Conservation (phyloP, 2,329 filamentous ascomycete species). For the Fusarium oxysporum region DNA sequence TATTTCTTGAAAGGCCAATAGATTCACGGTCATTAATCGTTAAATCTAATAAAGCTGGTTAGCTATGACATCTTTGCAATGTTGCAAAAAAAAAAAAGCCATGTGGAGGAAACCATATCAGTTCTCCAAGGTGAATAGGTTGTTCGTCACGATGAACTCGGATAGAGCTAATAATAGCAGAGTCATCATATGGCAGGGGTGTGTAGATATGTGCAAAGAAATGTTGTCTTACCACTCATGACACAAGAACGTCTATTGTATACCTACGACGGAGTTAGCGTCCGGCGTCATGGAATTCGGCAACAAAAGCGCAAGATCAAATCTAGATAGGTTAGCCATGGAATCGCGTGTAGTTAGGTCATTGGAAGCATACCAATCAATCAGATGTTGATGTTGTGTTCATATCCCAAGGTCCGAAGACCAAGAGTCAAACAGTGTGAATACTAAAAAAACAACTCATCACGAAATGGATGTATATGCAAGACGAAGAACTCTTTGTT, state of each 20-base stretch:
- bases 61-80: constrained; percentile 7
- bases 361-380: constrained; percentile 55
- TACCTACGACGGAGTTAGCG: constrained; percentile 36
- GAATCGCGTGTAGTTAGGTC: not conserved
- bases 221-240: constrained; percentile 23
- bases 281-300: not conserved
- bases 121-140: constrained; percentile 72
- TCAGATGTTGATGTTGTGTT: constrained; percentile 68
- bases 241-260: not conserved
- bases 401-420: constrained; percentile 60
- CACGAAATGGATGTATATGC: constrained; percentile 50
- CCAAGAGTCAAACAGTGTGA: constrained; percentile 69
- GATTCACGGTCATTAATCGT: not conserved
- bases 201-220: not conserved
- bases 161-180: constrained; percentile 57
- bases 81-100: not conserved
- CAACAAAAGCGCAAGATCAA: not conserved
- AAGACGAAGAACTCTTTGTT: constrained; percentile 33
- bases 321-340: constrained; percentile 33
- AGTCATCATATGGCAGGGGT: constrained; percentile 61
- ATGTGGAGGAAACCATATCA: constrained; percentile 53
- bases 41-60: constrained; percentile 13
- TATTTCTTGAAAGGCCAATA: not conserved
- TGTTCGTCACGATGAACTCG: constrained; percentile 69
- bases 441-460: constrained; percentile 64